phyloP scores from a whole-genome alignment of 2,329 filamentous ascomycete species.

The Pseudogymnoascus sp. region DNA sequence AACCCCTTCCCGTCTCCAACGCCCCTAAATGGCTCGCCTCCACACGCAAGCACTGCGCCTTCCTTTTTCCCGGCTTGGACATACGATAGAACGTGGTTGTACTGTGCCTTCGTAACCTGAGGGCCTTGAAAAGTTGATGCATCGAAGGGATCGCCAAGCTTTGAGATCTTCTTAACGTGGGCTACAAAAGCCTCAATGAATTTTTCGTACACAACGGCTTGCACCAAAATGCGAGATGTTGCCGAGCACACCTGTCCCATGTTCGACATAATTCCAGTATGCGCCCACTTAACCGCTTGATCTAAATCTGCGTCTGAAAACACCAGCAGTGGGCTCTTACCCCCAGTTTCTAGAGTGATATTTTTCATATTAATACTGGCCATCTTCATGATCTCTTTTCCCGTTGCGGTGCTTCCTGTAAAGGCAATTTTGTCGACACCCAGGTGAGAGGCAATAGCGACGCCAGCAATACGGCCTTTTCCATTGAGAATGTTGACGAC shows the following conservation, averaged over 20 bases:
- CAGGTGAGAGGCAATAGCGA: conserved; percentile 49
- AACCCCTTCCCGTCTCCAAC: conserved; percentile 52
- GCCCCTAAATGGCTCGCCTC: conserved; percentile 47
- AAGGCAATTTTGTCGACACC: conserved; percentile 54
- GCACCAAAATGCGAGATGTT: conserved; percentile 59
- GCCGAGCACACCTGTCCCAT: conserved; percentile 60
- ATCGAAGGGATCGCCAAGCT: conserved; percentile 51
- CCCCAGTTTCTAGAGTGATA: conserved; percentile 55
- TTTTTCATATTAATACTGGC: conserved; percentile 57
- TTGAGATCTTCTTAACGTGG: conserved; percentile 54
- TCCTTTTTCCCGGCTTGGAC: conserved; percentile 57
- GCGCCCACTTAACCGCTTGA: conserved; percentile 40
- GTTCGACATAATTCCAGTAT: conserved; percentile 48
- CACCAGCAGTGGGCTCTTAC: conserved; percentile 59
- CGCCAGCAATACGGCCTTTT: conserved; percentile 46
- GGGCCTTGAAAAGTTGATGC: conserved; percentile 48
- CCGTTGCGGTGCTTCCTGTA: conserved; percentile 48
- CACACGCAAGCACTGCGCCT: conserved; percentile 51
- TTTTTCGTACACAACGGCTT: conserved; percentile 53
- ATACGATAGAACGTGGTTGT: conserved; percentile 31
- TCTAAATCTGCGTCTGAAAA: conserved; percentile 59
- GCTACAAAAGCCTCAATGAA: conserved; percentile 49
- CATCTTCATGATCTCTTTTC: conserved; percentile 55
- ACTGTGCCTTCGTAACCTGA: conserved; percentile 46
- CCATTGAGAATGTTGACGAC: conserved; percentile 56